A percentile compares a stretch with the other conserved stretches of the same genome.
These are phyloP conservation scores for Saitozyma podzolica DNA, from an alignment of 768 basidiomycete genomes.

Conservation along the genomic window DNA sequence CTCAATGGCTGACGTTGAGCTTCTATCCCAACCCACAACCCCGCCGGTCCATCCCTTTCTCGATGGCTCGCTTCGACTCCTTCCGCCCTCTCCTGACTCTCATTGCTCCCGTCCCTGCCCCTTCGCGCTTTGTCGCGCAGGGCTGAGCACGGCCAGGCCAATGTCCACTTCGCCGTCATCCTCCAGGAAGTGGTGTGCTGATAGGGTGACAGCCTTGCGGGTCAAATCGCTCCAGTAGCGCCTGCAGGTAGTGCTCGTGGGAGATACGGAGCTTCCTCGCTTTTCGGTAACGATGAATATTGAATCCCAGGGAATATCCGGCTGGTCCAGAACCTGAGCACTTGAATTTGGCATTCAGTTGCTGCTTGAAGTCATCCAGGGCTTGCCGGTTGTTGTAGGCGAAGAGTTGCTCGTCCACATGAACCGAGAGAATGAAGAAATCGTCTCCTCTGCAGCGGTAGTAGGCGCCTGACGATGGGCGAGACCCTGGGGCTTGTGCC, in stretches of 20 bases:
- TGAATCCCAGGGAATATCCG: constrained; percentile 11
- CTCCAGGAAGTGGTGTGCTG: too few species aligned
- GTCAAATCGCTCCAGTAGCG: not conserved
- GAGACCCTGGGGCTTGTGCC: constrained; percentile 17
- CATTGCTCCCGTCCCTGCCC: too few species aligned
- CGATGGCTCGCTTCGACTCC: too few species aligned
- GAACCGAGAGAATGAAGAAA: constrained; percentile 8
- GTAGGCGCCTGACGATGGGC: not conserved
- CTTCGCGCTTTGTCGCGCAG: too few species aligned
- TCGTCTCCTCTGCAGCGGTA: constrained; percentile 1
- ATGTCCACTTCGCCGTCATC: too few species aligned
- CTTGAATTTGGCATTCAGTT: constrained; percentile 8
- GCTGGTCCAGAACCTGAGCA: constrained; percentile 2
- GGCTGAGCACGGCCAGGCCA: too few species aligned
- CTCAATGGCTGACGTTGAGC: too few species aligned
- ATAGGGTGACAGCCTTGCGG: not conserved
- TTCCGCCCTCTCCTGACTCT: too few species aligned
- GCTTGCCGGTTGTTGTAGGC: constrained; percentile 13
- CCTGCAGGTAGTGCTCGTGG: constrained; percentile 5
- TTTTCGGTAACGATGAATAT: constrained; percentile 9
- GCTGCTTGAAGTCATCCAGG: constrained; percentile 1
- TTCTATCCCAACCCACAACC: too few species aligned
- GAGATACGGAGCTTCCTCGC: constrained; percentile 15
- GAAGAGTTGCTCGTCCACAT: constrained; percentile 22
- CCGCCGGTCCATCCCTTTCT: too few species aligned